phyloP scores from a whole-genome alignment of 1,284 basidiomycete genomes.

The Agroathelia rolfsii region DNA sequence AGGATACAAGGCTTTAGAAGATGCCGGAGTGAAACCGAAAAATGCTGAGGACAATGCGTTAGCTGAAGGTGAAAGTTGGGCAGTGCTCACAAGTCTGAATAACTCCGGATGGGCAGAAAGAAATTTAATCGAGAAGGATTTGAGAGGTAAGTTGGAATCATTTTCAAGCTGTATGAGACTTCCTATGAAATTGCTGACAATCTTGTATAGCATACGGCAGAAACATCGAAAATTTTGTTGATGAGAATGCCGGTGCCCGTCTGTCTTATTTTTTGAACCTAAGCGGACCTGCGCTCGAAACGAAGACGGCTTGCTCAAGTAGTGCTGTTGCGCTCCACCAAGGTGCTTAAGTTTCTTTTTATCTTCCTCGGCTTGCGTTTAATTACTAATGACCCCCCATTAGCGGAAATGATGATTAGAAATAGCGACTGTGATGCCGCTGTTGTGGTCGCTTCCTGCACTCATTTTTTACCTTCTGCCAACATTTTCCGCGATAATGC shows the following conservation, averaged over 20 bases:
- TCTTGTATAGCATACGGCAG: too few relatives aligned
- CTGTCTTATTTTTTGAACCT: conserved; percentile 13
- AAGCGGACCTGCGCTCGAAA: conserved; percentile 12
- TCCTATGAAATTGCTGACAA: too few relatives aligned
- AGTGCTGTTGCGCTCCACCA: conserved; percentile 14
- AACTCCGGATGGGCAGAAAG: conserved; percentile 12
- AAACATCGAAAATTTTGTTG: conserved; percentile 1
- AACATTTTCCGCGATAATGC: conserved; percentile 10
- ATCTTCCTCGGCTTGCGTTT: too few relatives aligned
- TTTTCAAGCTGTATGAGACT: too few relatives aligned
- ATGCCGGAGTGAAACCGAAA: conserved; percentile 12
- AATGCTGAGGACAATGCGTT: conserved; percentile 6
- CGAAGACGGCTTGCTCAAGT: conserved; percentile 14
- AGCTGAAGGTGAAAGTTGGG: too few relatives aligned
- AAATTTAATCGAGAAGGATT: conserved; percentile 3
- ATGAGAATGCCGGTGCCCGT: conserved; percentile 7
- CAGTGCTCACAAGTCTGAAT: conserved; percentile 11
- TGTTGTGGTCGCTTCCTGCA: conserved; percentile 12
- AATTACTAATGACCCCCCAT: too few relatives aligned
- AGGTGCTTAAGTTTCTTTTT: conserved; percentile 7
- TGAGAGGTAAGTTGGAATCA: conserved; percentile 7
- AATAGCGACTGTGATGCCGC: conserved; percentile 14
- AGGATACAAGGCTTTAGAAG: conserved; percentile 12
- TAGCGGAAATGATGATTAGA: conserved; percentile 11
- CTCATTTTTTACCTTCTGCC: conserved; percentile 10